A percentile compares a stretch with the other conserved stretches of the same genome.
phyloP scores from a whole-genome alignment of 768 basidiomycete species.

The Symmetrospora coprosmae region DNA sequence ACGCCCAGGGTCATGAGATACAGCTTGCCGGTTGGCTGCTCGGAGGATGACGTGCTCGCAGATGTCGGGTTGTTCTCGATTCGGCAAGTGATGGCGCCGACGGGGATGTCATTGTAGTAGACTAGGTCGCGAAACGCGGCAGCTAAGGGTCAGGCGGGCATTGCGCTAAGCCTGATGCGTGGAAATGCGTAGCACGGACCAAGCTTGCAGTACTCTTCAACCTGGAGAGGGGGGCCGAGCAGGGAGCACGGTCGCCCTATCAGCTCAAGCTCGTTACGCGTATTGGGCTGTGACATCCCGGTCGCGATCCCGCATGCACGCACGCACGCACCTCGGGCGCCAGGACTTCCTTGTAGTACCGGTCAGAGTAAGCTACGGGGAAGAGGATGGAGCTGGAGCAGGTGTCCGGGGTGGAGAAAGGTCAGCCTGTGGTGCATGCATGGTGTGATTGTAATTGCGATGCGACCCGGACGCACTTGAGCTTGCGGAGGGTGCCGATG shows the following conservation, averaged over 20 bases:
- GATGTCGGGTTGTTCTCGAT: conserved; percentile 44
- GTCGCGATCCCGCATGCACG: too few relatives aligned
- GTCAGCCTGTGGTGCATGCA: neutral
- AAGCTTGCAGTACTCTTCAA: conserved; percentile 76
- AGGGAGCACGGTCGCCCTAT: too few relatives aligned
- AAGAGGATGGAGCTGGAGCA: conserved; percentile 48
- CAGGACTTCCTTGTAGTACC: conserved; percentile 69
- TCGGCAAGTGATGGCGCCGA: conserved; percentile 75
- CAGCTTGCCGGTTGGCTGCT: conserved; percentile 34
- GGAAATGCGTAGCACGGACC: too few relatives aligned
- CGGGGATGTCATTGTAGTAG: conserved; percentile 83
- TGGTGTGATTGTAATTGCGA: neutral
- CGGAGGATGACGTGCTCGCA: neutral
- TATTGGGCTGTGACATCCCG: too few relatives aligned
- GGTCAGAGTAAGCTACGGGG: conserved; percentile 75
- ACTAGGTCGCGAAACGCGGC: conserved; percentile 42
- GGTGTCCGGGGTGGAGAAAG: conserved; percentile 29
- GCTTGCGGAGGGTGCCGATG: conserved; percentile 58
- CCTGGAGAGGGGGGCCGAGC: too few relatives aligned
- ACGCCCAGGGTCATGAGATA: conserved; percentile 90
- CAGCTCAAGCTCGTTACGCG: too few relatives aligned
- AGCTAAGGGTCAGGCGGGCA: neutral
- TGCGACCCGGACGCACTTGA: conserved; percentile 40
- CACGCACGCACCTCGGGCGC: conserved; percentile 29
- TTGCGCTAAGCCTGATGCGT: too few relatives aligned